Evolutionary conservation across 108 stramenopile species (phyloP), one percentile per base, ranked within the genome.

Genomic region (Nannochloropsis gaditana): DNA sequence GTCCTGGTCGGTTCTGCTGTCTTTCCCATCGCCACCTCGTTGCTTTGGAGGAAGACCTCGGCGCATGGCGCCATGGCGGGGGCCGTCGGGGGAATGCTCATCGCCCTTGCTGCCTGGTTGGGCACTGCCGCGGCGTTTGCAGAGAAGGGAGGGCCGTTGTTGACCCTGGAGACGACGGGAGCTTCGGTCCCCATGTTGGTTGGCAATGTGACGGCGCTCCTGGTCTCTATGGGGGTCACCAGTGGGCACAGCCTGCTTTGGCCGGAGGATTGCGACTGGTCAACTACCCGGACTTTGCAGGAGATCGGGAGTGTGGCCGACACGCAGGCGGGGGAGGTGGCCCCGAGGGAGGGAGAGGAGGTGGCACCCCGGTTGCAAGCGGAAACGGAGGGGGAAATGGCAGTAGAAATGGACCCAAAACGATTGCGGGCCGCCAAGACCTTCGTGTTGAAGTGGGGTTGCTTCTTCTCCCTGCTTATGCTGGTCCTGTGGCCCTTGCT

Each of bases 1-100:
- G 85, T 95, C 84, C 83, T 94, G 11, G 95, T 96, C 86, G 96
- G 96, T 86, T 95, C 94, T 79, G 96, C 95, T 43, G 96, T 96
- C 11, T 84, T 93, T 73, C 96, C 96, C 42, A 83, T 89, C 6
- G 81, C 89, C 19, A 84, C 85, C 80, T 81, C 73, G 21, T 50
- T 89, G 11, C 87, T 95, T 42, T 96, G 96, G 96, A 86, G 90
- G 84, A 94, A 94, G 90, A 92, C 94, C 9, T 93, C 92, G 79
- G 96, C 94, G 9, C 94, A 90, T 44, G 96, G 94, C 45, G 96
- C 96, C 43, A 90, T 95, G 80, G 85, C 94, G 80, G 93, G 94
- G 80, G 94, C 95, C 43, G 93, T 95, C 93, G 9, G 83, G 43
- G 96, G 96, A 31, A 88, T 95, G 80, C 44, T 93, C 83, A 82